Base-by-base conservation (phyloP, 2,329 filamentous ascomycete species). In the Hymenoscyphus linearis region DNA sequence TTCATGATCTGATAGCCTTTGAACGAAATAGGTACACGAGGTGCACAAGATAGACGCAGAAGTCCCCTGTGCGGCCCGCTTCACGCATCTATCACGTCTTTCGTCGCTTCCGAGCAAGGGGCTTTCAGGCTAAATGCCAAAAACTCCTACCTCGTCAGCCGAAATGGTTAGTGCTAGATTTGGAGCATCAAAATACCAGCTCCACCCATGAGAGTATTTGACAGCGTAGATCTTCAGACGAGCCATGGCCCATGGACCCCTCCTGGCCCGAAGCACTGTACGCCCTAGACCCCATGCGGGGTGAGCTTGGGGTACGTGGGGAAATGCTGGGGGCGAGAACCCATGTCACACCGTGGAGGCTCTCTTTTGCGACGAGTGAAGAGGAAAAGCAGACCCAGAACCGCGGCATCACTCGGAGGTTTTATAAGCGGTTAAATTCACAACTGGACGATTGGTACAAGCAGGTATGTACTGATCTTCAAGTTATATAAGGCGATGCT, bases 401-500 rank as follows among this genome's bases (percentile, higher is more conserved):
- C 53, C 57, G 53, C 60, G 57, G 57, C 60, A 57, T 37, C 57
- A 34, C 31, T 59, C 18, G 18, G 57, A 59, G 54, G 25, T 50
- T 44, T 53, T 44, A 53, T 25, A 47, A 26, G 54, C 60, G 60
- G 60, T 14, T 57, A 58, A 61, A 61, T 55, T 47, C 40, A 55
- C 16, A 40, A 53, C 16, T 35, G 37, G 50, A 60, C 26, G 60
- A 18, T 44, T 16, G 22, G 16, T 61, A 40, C 50, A 57, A 52
- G 56, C 37, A 53, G 10, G 40, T 25, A n/a, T 37, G 31, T 37
- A 52, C 55, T 37, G 59, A 53, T 53, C 44, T 18, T 14, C 22
- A 57, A 37, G 58, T 50, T 54, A 60, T 60, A 60, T 60, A 61
- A 61, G 60, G 35, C 27, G 18, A 55, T 52, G 22, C 59, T 9